Evolutionary conservation across 257 asterid genomes (phyloP), one percentile per base, ranked within the genome.

Genomic region (Rehmannia glutinosa): DNA sequence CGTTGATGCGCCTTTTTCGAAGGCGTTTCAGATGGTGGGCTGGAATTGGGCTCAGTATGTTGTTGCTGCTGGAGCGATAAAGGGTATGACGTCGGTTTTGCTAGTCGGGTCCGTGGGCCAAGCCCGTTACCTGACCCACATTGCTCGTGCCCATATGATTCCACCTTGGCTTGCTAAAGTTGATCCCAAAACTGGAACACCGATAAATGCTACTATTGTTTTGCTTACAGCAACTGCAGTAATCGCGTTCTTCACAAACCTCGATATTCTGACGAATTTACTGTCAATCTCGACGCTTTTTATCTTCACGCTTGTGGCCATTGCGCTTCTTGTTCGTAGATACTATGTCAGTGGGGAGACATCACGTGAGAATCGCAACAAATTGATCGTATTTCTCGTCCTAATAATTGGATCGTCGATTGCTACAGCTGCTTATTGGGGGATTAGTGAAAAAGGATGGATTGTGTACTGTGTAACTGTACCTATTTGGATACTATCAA

Each of bases 41-140:
- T 80, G 84, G 91, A 36, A 73, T 3, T 85, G 91, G 91, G 91
- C 86, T 6, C 83, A 82, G 36, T 85, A 85, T 25, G 4, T 82
- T 0, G 91, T 85, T 5, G 88, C 91, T 0, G 79, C 78, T 0
- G 91, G 91, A 0, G 91, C 91, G 0, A 8, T 85, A 5, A 85
- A 85, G 42, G 91, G 88, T 6, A 85, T 85, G 86, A 80, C 91
- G 0, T 77, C 91, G 0, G 88, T 82, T 27, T 70, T 85, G 4
- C 77, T 85, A 2, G 88, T 85, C 0, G 30, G 78, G 0, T 81
- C 86, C 0, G 91, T 85, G 42, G 91, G 86, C 6, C 91, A 82
- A 49, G 86, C 91, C 0, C 84, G 91, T 6, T 85, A 82, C 36
- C 75, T 85, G 0, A 85, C 91, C 47, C 91, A 85, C 81, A 82